A percentile compares a stretch with the other conserved stretches of the same genome.
These are phyloP conservation scores for Melanogaster broomeanus DNA, from an alignment of 768 basidiomycete species.

Conservation along the genomic window DNA sequence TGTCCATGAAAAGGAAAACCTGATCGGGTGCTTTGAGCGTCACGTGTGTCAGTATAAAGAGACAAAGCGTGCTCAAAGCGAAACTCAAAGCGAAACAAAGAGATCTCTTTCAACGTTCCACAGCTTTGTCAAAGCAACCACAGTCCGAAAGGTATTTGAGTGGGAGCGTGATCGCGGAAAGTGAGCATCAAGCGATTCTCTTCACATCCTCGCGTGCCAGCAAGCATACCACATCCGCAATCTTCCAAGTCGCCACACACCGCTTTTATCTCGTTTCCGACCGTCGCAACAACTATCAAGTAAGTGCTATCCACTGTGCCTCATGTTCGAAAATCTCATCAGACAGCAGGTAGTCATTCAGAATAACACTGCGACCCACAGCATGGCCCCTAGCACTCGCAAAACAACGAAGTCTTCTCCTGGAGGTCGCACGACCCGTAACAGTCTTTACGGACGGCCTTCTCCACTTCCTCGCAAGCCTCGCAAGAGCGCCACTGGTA, in stretches of 20 bases:
- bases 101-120: slow-evolving; percentile 6
- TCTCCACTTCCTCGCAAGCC: slow-evolving; percentile 4
- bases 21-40: neutral
- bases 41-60: slow-evolving; percentile 17
- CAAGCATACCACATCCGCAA: neutral
- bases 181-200: neutral
- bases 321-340: neutral
- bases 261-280: neutral
- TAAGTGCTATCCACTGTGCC: neutral
- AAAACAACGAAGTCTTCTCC: slow-evolving; percentile 17
- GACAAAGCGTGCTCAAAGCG: slow-evolving; percentile 17
- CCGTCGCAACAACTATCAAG: neutral
- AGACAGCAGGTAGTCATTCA: neutral
- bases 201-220: neutral
- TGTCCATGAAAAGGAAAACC: slow-evolving; percentile 15
- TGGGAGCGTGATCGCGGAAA: neutral
- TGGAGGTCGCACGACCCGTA: slow-evolving; percentile 17
- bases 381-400: slow-evolving; percentile 30
- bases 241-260: neutral
- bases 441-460: slow-evolving; percentile 23
- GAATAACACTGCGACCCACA: neutral
- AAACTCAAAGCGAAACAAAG: slow-evolving; percentile 19
- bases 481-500: slow-evolving; percentile 14
- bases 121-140: slow-evolving; percentile 16
- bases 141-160: slow-evolving; percentile 23